phyloP scores from a whole-genome alignment of 2,329 filamentous ascomycete genomes.

The Pseudopyricularia cyperi region DNA sequence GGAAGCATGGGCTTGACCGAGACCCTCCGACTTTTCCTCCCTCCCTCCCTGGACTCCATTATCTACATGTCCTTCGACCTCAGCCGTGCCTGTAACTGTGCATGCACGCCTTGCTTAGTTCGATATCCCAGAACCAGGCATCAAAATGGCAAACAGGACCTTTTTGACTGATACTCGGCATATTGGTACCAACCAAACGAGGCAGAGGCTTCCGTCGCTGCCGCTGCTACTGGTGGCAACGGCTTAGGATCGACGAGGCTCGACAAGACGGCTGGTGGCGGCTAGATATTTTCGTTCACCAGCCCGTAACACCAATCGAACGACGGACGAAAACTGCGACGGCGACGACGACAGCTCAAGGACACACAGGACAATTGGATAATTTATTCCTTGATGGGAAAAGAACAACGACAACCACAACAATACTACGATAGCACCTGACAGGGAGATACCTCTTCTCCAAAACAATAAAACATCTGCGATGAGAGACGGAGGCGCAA shows the following conservation, averaged over 20 bases:
- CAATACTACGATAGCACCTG: no score
- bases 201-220: not conserved
- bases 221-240: not conserved
- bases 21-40: no score
- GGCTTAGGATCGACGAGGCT: not conserved
- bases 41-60: no score
- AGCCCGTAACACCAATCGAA: not conserved
- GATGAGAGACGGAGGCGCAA: not conserved
- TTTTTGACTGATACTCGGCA: not conserved
- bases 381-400: not conserved
- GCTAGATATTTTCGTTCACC: not conserved
- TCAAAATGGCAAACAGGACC: not conserved
- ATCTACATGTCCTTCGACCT: no score
- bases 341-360: not conserved
- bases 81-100: no score
- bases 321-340: no score
- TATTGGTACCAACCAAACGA: not conserved
- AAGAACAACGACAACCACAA: not conserved
- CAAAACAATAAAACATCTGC: not conserved
- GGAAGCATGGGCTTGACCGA: no score
- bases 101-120: not conserved
- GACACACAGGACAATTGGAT: not conserved
- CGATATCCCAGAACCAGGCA: not conserved
- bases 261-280: not conserved
- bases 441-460: not conserved